phyloP scores from a whole-genome alignment of 345 rosid genomes.

The Populus nigra region DNA sequence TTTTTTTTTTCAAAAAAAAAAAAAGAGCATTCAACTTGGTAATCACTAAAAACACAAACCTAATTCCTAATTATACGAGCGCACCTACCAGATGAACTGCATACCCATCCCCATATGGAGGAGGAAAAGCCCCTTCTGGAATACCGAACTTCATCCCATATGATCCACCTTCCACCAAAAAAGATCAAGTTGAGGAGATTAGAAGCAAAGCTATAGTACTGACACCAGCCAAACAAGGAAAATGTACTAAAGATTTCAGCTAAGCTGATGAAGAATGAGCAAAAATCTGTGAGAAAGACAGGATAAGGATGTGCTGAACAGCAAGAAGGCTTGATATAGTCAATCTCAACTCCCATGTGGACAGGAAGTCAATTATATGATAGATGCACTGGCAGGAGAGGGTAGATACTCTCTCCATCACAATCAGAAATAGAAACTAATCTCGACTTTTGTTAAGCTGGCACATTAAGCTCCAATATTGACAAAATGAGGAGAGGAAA shows the following conservation, averaged over 20 bases:
- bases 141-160: constrained; percentile 62
- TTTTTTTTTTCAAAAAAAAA: constrained; percentile 4
- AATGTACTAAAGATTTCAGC: background rate
- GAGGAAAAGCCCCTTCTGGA: constrained; percentile 51
- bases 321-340: background rate
- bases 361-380: background rate
- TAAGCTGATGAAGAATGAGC: background rate
- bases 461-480: background rate
- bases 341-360: background rate
- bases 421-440: background rate
- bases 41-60: background rate
- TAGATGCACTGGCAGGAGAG: background rate
- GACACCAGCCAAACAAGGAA: background rate
- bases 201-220: background rate
- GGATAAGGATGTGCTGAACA: background rate
- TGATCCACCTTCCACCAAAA: constrained; percentile 51
- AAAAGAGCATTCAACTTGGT: background rate
- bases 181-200: constrained; percentile 22
- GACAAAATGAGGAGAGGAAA: background rate
- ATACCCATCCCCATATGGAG: constrained; percentile 67
- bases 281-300: background rate
- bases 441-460: background rate
- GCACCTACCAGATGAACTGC: constrained; percentile 55
- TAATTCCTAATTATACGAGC: constrained; percentile 6
- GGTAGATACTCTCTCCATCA: background rate